Evolutionary conservation across 139 green algal genomes (phyloP).

Genomic region (Volvox reticuliferus): DNA sequence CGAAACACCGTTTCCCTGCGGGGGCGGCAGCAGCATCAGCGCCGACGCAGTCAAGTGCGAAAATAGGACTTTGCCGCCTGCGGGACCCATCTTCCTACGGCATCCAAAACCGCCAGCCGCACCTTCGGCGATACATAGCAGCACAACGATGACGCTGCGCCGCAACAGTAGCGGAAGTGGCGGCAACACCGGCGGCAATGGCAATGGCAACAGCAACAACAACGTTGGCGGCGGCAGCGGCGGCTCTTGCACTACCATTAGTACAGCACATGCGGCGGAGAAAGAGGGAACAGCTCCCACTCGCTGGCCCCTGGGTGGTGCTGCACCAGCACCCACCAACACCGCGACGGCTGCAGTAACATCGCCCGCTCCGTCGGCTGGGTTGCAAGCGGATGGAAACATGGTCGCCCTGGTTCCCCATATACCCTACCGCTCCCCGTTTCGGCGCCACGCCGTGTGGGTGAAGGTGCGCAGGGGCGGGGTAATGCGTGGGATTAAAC

Average conservation of each 20-base stretch:
- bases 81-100: no score
- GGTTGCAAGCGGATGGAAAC: no score
- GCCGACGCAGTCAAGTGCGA: no score
- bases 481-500: no score
- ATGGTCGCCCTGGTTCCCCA: no score
- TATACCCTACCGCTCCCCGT: not conserved
- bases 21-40: not conserved
- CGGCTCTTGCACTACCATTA: not conserved
- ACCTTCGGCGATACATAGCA: not conserved
- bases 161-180: not conserved
- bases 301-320: not conserved
- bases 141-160: no score
- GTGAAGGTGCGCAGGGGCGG: constrained; percentile 2
- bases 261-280: no score
- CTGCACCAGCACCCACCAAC: not conserved
- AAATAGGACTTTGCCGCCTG: no score
- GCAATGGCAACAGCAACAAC: not conserved
- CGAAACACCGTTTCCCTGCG: not conserved
- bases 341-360: no score
- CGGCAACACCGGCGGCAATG: not conserved
- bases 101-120: not conserved
- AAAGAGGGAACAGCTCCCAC: no score
- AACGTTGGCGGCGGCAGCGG: not conserved
- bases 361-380: no score
- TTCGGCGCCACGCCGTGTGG: not conserved